Percentiles rank a stretch among this genome's conserved stretches.
phyloP scores from a whole-genome alignment of 2,329 filamentous ascomycete genomes.

The Hypoxylon sp. region DNA sequence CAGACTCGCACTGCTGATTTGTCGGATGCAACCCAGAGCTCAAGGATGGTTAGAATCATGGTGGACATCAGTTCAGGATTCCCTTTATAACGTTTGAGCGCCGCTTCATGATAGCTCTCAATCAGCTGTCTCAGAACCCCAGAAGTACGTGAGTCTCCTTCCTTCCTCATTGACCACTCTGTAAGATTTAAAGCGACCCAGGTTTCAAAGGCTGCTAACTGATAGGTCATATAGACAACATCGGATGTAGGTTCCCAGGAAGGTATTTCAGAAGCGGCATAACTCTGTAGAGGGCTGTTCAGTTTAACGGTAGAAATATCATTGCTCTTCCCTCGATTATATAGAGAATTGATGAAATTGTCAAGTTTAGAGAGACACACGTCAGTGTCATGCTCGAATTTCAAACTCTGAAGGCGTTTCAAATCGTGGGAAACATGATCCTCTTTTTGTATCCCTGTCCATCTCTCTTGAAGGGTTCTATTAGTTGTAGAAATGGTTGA shows the following conservation, averaged over 20 bases:
- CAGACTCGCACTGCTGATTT: conserved; percentile 58
- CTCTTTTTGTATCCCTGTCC: conserved; percentile 17
- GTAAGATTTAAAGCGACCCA: conserved; percentile 59
- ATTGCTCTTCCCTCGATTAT: not conserved
- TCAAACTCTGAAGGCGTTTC: conserved; percentile 5
- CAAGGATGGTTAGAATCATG: conserved; percentile 69
- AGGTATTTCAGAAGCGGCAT: not conserved
- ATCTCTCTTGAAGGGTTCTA: conserved; percentile 8
- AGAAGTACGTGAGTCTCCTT: not conserved
- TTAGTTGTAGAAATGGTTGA: conserved; percentile 12
- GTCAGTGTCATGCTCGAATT: conserved; percentile 15
- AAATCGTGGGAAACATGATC: not conserved
- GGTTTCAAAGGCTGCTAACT: conserved; percentile 61
- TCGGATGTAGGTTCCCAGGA: not conserved
- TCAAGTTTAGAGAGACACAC: conserved; percentile 5
- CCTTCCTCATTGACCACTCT: conserved; percentile 7
- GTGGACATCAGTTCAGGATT: conserved; percentile 65
- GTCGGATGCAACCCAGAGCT: conserved; percentile 73
- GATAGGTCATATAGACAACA: not conserved
- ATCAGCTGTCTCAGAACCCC: conserved; percentile 47
- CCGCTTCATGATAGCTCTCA: conserved; percentile 54
- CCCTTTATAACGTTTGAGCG: conserved; percentile 53
- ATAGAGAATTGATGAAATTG: conserved; percentile 9
- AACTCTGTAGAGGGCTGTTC: conserved; percentile 1
- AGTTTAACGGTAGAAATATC: not conserved